Evolutionary conservation across 352 stramenopile genomes (phyloP).

Genomic region (Globisporangium viniferum): DNA sequence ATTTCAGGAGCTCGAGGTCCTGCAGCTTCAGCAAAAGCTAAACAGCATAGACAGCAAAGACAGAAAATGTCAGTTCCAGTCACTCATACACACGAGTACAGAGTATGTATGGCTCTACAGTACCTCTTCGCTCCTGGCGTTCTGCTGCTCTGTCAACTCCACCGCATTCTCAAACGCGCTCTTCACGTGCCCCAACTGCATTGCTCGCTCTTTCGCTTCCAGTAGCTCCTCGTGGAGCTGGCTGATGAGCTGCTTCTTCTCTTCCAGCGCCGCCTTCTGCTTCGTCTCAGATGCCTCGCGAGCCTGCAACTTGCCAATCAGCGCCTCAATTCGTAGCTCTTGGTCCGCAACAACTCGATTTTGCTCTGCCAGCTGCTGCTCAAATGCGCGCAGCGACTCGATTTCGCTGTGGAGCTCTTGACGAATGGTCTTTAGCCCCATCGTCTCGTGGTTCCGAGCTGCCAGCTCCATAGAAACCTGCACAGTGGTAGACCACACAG

Average conservation of each 20-base stretch:
- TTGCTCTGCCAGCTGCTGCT: constrained; percentile 5
- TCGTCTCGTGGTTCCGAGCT: constrained; percentile 7
- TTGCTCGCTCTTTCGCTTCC: constrained; percentile 15
- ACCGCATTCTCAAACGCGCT: constrained; percentile 23
- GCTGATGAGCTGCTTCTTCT: background rate
- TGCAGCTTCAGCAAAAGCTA: constrained; percentile 22
- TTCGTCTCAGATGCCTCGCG: background rate
- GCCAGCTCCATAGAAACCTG: background rate
- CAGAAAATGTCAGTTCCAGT: background rate
- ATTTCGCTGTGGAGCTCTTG: background rate
- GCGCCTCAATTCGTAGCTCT: background rate
- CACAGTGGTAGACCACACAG: background rate
- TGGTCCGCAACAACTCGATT: background rate
- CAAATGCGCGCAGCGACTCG: constrained; percentile 3
- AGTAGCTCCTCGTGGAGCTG: constrained; percentile 12
- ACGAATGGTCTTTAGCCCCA: background rate
- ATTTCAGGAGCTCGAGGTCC: constrained; percentile 15
- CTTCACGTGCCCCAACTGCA: constrained; percentile 21
- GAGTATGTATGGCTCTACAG: background rate
- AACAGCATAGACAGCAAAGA: background rate
- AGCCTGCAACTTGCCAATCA: background rate
- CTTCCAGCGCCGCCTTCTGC: background rate
- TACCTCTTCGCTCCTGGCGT: constrained; percentile 33
- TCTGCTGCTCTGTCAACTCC: constrained; percentile 33
- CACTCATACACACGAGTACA: background rate